Percentiles rank a stretch among this genome's conserved stretches.
phyloP scores from a whole-genome alignment of 306 rosid species.

The Dryas alaskensis region DNA sequence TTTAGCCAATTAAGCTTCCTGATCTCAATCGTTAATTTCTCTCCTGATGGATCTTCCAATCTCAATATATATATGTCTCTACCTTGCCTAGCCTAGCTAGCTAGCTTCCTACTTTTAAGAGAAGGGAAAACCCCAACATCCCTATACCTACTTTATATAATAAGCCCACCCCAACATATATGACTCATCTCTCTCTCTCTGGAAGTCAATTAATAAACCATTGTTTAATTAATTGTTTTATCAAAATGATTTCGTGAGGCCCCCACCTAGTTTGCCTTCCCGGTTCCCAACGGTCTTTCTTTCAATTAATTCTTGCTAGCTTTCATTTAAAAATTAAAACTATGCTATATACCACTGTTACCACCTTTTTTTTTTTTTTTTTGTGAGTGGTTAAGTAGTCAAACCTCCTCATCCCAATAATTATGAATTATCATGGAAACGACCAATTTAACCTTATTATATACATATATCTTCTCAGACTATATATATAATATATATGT shows the following conservation, averaged over 20 bases:
- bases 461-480: no score
- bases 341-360: no score
- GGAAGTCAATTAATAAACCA: constrained; percentile 30
- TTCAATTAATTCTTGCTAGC: constrained; percentile 19
- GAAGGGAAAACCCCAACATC: constrained; percentile 53
- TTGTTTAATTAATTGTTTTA: constrained; percentile 17
- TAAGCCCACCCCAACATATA: constrained; percentile 38
- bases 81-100: no score
- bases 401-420: no score
- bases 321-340: constrained; percentile 1
- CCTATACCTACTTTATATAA: constrained; percentile 54
- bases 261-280: constrained; percentile 32
- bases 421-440: no score
- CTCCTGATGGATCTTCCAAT: constrained; percentile 17
- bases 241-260: constrained; percentile 30
- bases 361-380: no score
- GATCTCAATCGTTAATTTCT: background rate
- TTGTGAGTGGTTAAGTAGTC: no score
- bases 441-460: no score
- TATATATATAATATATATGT: no score
- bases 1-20: no score
- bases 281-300: constrained; percentile 28
- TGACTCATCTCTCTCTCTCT: constrained; percentile 7
- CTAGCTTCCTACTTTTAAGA: constrained; percentile 21
- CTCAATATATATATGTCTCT: background rate